A percentile compares a stretch with the other conserved stretches of the same genome.
These are phyloP conservation scores for Tetrapisispora nanseiensis DNA, from an alignment of 805 yeast species.

Conservation along the genomic window DNA sequence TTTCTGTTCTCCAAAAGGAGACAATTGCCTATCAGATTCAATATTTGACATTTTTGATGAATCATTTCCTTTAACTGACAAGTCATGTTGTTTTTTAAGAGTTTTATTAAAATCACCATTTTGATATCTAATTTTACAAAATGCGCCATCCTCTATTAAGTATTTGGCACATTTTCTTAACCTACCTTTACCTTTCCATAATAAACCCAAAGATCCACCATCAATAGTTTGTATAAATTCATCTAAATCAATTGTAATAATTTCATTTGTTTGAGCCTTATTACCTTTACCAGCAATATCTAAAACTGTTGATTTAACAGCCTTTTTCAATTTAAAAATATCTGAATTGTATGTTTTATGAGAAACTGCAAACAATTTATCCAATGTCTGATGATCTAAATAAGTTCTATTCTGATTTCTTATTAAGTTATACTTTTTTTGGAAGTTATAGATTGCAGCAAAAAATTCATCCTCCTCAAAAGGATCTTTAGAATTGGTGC, in stretches of 20 bases:
- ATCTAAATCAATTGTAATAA: slow-evolving; percentile 33
- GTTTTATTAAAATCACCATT: slow-evolving; percentile 20
- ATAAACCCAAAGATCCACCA: slow-evolving; percentile 31
- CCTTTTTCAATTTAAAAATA: slow-evolving; percentile 47
- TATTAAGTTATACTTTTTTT: slow-evolving; percentile 49
- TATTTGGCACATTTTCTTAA: slow-evolving; percentile 21
- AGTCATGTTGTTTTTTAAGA: slow-evolving; percentile 8
- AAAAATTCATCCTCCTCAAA: slow-evolving; percentile 64
- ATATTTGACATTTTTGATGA: not conserved
- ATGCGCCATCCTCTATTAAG: slow-evolving; percentile 7
- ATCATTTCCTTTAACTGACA: not conserved
- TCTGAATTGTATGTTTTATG: slow-evolving; percentile 37
- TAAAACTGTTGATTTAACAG: slow-evolving; percentile 63
- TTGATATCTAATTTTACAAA: slow-evolving; percentile 11
- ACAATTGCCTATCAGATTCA: not conserved
- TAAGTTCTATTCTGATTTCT: slow-evolving; percentile 35
- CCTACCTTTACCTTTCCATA: slow-evolving; percentile 46
- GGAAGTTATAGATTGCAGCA: slow-evolving; percentile 63
- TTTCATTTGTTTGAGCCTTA: slow-evolving; percentile 29
- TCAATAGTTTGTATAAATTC: slow-evolving; percentile 21
- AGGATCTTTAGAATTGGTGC: slow-evolving; percentile 70
- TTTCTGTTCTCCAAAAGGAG: too few species aligned
- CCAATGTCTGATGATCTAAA: slow-evolving; percentile 49
- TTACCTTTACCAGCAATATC: slow-evolving; percentile 42
- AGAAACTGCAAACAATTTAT: slow-evolving; percentile 38